These are phyloP conservation scores for Monosporozyma servazzii DNA, from an alignment of 805 yeast species.

Conservation along the genomic window DNA sequence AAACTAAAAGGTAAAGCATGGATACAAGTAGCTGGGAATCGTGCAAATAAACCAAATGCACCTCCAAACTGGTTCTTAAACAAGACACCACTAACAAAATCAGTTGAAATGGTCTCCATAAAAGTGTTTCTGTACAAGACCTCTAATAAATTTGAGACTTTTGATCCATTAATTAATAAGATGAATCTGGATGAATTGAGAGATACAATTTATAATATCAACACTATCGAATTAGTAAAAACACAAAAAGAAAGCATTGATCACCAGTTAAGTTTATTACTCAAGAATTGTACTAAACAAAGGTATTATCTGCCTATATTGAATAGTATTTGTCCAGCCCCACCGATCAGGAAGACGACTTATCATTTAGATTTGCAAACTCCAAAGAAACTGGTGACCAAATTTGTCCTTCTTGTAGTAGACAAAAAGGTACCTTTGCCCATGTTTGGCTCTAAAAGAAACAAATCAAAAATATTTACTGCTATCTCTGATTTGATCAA, in stretches of 20 bases:
- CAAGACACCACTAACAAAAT: background rate
- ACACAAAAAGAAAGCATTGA: constrained; percentile 10
- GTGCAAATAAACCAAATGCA: constrained; percentile 11
- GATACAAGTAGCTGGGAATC: constrained; percentile 20
- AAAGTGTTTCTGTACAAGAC: constrained; percentile 4
- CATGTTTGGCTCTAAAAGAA: constrained; percentile 44
- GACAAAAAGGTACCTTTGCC: constrained; percentile 43
- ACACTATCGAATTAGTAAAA: constrained; percentile 16
- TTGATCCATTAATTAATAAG: constrained; percentile 8
- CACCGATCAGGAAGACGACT: background rate
- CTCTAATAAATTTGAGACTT: constrained; percentile 1
- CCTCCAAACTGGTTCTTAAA: constrained; percentile 12
- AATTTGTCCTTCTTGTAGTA: constrained; percentile 35
- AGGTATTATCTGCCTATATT: constrained; percentile 32
- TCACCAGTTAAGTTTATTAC: constrained; percentile 10
- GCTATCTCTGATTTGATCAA: constrained; percentile 33
- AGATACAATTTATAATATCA: constrained; percentile 12
- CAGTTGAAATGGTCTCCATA: background rate
- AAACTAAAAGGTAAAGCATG: constrained; percentile 4
- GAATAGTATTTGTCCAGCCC: constrained; percentile 27
- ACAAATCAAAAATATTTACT: constrained; percentile 35
- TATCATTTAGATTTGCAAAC: constrained; percentile 31
- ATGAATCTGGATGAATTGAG: constrained; percentile 7
- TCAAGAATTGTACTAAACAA: constrained; percentile 28
- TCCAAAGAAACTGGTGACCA: constrained; percentile 30